Conservation (phyloP, 2,329 filamentous ascomycete genomes). For the Fusarium illudens region DNA sequence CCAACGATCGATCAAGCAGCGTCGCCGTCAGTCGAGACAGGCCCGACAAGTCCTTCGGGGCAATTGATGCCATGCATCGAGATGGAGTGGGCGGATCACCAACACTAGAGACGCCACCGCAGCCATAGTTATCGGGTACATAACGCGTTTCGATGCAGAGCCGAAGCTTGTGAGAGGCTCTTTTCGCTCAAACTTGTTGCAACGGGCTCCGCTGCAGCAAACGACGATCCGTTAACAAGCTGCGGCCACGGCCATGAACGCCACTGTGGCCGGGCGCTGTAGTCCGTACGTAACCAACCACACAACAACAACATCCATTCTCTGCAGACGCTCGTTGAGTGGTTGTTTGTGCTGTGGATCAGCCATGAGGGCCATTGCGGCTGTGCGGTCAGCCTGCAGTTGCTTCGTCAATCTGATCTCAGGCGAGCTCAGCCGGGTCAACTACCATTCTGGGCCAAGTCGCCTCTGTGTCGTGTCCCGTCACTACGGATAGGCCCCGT, state of each 20-base stretch:
- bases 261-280: neutral
- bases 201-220: neutral
- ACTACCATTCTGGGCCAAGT: neutral
- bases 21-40: neutral
- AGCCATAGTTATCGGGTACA: neutral
- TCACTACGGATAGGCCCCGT: neutral
- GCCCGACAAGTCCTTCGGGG: neutral
- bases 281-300: neutral
- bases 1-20: slow-evolving; percentile 15
- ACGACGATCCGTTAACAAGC: neutral
- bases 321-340: neutral
- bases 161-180: slow-evolving; percentile 12
- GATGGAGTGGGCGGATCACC: neutral
- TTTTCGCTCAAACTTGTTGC: neutral
- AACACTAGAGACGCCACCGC: slow-evolving; percentile 3
- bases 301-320: neutral
- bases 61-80: neutral
- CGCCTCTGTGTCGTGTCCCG: neutral
- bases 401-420: neutral
- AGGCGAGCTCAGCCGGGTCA: neutral
- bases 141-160: slow-evolving; percentile 8
- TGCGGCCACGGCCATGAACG: neutral
- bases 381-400: neutral
- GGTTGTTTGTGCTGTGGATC: neutral
- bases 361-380: neutral